Percentiles rank a stretch among this genome's conserved stretches.
Evolutionary conservation across 176 grass and related monocot genomes (phyloP).

Genomic region (Guadua angustifolia): DNA sequence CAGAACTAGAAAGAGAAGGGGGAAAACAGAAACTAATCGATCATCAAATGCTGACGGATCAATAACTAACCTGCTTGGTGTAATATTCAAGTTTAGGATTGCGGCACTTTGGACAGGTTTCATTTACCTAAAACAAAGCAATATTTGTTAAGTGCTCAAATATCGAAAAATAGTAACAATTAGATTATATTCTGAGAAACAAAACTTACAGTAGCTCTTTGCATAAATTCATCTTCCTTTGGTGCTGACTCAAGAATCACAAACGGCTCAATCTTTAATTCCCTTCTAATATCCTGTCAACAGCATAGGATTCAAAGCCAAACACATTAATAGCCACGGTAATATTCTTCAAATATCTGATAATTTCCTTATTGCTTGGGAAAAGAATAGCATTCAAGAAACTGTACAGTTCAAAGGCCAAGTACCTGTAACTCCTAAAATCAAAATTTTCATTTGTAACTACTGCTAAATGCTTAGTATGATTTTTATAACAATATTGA

Average conservation of each 20-base stretch:
- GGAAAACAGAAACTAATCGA: background rate
- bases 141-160: background rate
- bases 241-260: slow-evolving; percentile 54
- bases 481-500: background rate
- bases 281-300: slow-evolving; percentile 76
- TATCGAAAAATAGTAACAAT: background rate
- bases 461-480: background rate
- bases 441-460: background rate
- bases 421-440: background rate
- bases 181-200: background rate
- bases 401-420: background rate
- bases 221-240: slow-evolving; percentile 28
- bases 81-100: slow-evolving; percentile 64
- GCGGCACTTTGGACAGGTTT: slow-evolving; percentile 53
- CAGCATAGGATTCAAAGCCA: background rate
- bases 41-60: slow-evolving; percentile 16
- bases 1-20: background rate
- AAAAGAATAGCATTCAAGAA: slow-evolving; percentile 2
- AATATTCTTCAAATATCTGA: background rate
- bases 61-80: slow-evolving; percentile 58
- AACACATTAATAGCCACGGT: background rate
- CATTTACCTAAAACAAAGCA: slow-evolving; percentile 41
- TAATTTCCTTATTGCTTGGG: background rate
- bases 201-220: slow-evolving; percentile 56
- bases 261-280: slow-evolving; percentile 63